Evolutionary conservation across 1,284 basidiomycete genomes (phyloP).

Genomic region (Ceratobasidium sp.): DNA sequence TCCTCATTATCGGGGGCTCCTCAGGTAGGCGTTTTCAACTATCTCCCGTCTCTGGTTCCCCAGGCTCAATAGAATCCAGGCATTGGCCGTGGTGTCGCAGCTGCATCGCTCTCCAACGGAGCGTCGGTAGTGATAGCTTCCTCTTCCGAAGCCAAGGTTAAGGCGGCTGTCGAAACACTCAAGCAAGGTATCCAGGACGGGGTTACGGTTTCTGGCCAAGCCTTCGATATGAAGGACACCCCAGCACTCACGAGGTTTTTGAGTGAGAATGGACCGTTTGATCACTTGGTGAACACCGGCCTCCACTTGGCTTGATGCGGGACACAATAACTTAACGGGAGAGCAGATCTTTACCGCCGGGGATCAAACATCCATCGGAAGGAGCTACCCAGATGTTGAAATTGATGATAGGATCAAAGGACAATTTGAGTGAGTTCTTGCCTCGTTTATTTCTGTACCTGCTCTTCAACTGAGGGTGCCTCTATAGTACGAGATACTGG

Average conservation of each 20-base stretch:
- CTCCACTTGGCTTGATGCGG: not conserved
- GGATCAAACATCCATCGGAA: not conserved
- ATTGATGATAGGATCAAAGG: conserved; percentile 14
- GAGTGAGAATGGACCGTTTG: conserved; percentile 21
- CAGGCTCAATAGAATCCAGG: not conserved
- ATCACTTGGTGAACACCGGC: conserved; percentile 9
- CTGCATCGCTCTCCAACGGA: conserved; percentile 16
- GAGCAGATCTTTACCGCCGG: conserved; percentile 19
- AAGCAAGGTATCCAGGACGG: not conserved
- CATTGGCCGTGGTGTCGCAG: conserved; percentile 34
- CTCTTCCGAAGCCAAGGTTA: conserved; percentile 20
- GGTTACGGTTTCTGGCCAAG: conserved; percentile 16
- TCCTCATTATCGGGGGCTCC: conserved; percentile 21
- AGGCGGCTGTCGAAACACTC: conserved; percentile 33
- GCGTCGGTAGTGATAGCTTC: conserved; percentile 38
- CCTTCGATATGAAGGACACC: conserved; percentile 21
- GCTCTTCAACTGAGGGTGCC: not conserved
- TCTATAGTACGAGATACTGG: conserved; percentile 21
- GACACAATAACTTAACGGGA: not conserved
- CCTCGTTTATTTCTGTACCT: not conserved
- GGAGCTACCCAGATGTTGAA: not conserved
- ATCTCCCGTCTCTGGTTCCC: too few species aligned
- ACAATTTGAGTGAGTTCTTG: conserved; percentile 8
- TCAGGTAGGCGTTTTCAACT: conserved; percentile 7
- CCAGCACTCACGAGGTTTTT: conserved; percentile 16